These are phyloP conservation scores for Diphasiastrum complanatum DNA, from an alignment of 83 land plant genomes.

Conservation along the genomic window DNA sequence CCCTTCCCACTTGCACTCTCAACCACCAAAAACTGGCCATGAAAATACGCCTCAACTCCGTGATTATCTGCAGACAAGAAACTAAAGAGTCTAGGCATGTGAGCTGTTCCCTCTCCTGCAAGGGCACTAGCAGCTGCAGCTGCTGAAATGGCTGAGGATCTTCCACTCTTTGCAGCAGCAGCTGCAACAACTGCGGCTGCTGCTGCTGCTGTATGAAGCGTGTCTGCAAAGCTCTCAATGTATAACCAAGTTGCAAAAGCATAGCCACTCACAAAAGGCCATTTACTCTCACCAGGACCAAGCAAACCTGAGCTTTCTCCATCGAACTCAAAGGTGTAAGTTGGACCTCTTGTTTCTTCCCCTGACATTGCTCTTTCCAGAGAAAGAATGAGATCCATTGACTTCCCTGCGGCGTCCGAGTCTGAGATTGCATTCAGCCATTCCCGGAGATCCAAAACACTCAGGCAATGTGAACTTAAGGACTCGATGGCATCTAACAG, in stretches of 20 bases:
- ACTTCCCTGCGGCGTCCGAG: constrained; percentile 45
- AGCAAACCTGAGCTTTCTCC: constrained; percentile 98
- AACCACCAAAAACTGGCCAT: constrained; percentile 95
- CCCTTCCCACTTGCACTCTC: constrained; percentile 79
- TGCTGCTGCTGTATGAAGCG: constrained; percentile 72
- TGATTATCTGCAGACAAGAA: constrained; percentile 91
- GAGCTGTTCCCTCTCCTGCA: constrained; percentile 94
- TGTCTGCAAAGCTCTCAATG: constrained; percentile 93
- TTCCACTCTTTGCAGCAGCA: constrained; percentile 84
- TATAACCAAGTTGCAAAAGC: constrained; percentile 99
- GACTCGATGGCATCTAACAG: constrained; percentile 59
- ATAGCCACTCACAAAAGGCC: constrained; percentile 94
- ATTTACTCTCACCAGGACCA: constrained; percentile 88
- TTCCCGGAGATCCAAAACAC: constrained; percentile 51
- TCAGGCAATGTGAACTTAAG: constrained; percentile 72
- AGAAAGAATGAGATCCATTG: constrained; percentile 50
- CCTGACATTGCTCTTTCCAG: constrained; percentile 76
- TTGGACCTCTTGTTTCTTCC: constrained; percentile 79
- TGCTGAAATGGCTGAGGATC: constrained; percentile 87
- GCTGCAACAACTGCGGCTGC: constrained; percentile 97
- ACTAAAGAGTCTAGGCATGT: constrained; percentile 96
- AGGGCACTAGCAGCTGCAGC: constrained; percentile 99
- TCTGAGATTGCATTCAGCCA: constrained; percentile 63
- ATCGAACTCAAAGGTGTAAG: constrained; percentile 93
- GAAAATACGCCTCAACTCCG: constrained; percentile 92